Percentiles rank a stretch among this genome's conserved stretches.
phyloP scores from a whole-genome alignment of 768 basidiomycete genomes.

The Termitomyces eurrhizus region DNA sequence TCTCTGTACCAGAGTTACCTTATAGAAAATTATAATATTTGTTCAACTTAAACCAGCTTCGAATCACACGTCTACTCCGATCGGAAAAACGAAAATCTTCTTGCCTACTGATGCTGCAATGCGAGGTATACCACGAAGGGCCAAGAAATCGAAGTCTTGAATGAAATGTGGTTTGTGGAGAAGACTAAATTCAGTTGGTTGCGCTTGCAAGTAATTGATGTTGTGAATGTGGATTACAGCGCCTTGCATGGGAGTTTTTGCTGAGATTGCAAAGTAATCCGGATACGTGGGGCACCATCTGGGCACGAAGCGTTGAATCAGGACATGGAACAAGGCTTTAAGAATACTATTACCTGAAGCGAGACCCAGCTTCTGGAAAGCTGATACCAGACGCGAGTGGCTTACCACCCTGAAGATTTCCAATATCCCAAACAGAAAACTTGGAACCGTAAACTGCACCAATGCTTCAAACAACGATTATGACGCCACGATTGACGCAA shows the following conservation, averaged over 20 bases:
- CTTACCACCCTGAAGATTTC: constrained; percentile 68
- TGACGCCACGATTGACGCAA: not conserved
- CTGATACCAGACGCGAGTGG: constrained; percentile 58
- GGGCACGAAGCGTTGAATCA: constrained; percentile 1
- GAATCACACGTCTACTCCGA: constrained; percentile 52
- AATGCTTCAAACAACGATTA: constrained; percentile 40
- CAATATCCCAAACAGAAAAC: constrained; percentile 76
- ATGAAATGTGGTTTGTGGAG: constrained; percentile 61
- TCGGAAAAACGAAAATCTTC: constrained; percentile 55
- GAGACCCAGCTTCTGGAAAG: constrained; percentile 62
- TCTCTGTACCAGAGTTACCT: constrained; percentile 3
- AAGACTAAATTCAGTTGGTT: constrained; percentile 57
- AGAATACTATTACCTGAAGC: constrained; percentile 52
- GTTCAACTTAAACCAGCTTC: not conserved
- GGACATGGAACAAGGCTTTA: not conserved
- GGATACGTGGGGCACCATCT: constrained; percentile 80
- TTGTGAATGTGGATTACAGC: constrained; percentile 72
- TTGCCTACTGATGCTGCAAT: constrained; percentile 66
- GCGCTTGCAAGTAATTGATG: constrained; percentile 56
- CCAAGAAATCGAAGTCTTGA: constrained; percentile 76
- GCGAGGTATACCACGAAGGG: constrained; percentile 53
- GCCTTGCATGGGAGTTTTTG: constrained; percentile 53
- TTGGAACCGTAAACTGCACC: constrained; percentile 72
- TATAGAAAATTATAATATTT: constrained; percentile 3
- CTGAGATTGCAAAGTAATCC: constrained; percentile 75